Evolutionary conservation across 2,329 filamentous ascomycete species (phyloP).

Genomic region (Alternaria metachromatica): DNA sequence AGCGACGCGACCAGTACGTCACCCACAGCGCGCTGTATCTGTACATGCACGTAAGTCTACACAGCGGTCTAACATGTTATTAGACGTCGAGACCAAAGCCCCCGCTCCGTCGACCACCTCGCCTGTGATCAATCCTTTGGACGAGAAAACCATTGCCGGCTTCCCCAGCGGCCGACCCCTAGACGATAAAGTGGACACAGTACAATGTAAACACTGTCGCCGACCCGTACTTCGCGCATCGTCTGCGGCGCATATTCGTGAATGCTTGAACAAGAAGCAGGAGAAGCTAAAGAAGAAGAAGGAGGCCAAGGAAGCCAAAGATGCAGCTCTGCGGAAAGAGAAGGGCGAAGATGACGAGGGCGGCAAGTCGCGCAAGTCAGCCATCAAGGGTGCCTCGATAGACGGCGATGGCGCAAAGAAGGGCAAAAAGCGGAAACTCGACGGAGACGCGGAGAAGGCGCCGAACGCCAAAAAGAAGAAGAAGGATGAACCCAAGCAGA

Average conservation of each 20-base stretch:
- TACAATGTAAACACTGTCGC: slow-evolving; percentile 91
- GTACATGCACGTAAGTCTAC: not conserved
- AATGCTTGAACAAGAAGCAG: slow-evolving; percentile 83
- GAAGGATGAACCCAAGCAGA: slow-evolving; percentile 88
- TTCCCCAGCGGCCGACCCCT: slow-evolving; percentile 84
- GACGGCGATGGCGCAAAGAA: slow-evolving; percentile 51
- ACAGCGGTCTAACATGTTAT: slow-evolving; percentile 8
- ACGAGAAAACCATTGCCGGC: slow-evolving; percentile 76
- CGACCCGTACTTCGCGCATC: slow-evolving; percentile 80
- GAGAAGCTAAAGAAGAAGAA: slow-evolving; percentile 67
- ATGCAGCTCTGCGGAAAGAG: slow-evolving; percentile 57
- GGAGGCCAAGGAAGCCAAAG: slow-evolving; percentile 66
- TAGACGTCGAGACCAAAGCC: slow-evolving; percentile 39
- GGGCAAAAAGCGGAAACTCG: slow-evolving; percentile 57
- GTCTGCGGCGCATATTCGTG: slow-evolving; percentile 79
- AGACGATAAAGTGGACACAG: slow-evolving; percentile 78
- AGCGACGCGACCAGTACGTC: slow-evolving; percentile 66
- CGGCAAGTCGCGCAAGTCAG: slow-evolving; percentile 51
- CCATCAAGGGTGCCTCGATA: slow-evolving; percentile 47
- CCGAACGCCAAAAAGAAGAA: slow-evolving; percentile 87
- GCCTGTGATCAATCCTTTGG: slow-evolving; percentile 65
- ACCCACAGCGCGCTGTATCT: not conserved
- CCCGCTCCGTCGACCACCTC: slow-evolving; percentile 32
- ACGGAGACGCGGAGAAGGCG: slow-evolving; percentile 74
- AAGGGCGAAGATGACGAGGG: slow-evolving; percentile 53